phyloP scores from a whole-genome alignment of 2,329 filamentous ascomycete genomes.

The Magnaporthiopsis poae region DNA sequence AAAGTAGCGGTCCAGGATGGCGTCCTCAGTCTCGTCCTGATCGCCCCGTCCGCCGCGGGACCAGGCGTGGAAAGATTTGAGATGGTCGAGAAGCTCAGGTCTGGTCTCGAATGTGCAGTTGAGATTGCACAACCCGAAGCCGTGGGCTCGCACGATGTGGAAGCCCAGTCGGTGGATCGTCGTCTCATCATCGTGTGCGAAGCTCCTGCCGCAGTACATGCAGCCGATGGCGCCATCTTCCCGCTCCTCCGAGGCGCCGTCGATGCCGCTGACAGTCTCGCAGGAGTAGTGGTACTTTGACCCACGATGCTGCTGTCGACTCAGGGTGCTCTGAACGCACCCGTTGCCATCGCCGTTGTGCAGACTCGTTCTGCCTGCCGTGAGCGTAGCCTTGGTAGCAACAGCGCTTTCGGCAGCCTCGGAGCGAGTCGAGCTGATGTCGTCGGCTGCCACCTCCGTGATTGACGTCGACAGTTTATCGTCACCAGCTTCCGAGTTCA shows the following conservation, averaged over 20 bases:
- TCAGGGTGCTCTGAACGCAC: too few species aligned
- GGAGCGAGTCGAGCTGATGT: too few species aligned
- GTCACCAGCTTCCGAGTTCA: too few species aligned
- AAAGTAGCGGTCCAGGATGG: constrained; percentile 3
- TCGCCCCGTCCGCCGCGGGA: background rate
- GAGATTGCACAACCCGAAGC: constrained; percentile 6
- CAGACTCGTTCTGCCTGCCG: background rate
- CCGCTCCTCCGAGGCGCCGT: constrained; percentile 1
- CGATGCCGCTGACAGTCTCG: constrained; percentile 3
- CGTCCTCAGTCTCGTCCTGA: background rate
- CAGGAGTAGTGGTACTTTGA: constrained; percentile 1
- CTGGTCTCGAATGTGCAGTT: constrained; percentile 4
- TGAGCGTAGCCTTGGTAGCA: too few species aligned
- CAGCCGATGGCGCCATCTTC: constrained; percentile 2
- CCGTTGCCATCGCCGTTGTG: background rate
- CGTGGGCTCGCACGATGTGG: constrained; percentile 5
- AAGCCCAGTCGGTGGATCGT: background rate
- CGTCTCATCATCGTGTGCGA: constrained; percentile 5
- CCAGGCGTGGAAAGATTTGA: constrained; percentile 2
- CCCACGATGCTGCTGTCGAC: background rate
- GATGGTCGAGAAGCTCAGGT: background rate
- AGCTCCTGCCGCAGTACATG: constrained; percentile 1
- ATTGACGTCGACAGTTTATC: too few species aligned
- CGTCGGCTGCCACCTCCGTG: too few species aligned
- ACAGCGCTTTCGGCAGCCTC: too few species aligned